Evolutionary conservation across 257 asterid genomes (phyloP).

Genomic region (Eucommia ulmoides): DNA sequence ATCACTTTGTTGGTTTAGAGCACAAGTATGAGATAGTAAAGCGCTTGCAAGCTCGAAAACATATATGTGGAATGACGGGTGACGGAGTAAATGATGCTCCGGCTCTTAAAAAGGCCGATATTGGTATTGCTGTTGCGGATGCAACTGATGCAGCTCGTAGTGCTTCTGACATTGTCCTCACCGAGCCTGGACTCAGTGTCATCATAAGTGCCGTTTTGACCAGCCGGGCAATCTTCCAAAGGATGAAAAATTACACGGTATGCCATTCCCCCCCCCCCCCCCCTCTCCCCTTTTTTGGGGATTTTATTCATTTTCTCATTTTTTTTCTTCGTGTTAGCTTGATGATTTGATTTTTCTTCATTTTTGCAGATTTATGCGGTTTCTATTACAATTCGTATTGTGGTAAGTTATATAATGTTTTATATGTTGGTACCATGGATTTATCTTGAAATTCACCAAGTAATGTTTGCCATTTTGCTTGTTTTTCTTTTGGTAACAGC

Average conservation of each 20-base stretch:
- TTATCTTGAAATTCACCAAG: too few species aligned
- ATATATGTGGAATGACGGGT: slow-evolving; percentile 62
- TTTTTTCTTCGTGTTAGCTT: too few species aligned
- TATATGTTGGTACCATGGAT: too few species aligned
- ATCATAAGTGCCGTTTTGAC: slow-evolving; percentile 59
- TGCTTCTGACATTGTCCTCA: slow-evolving; percentile 50
- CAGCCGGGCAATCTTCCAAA: slow-evolving; percentile 52
- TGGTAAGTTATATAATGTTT: slow-evolving; percentile 21
- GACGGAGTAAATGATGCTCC: slow-evolving; percentile 65
- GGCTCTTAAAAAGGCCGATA: slow-evolving; percentile 52
- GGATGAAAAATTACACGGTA: slow-evolving; percentile 57
- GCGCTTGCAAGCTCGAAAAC: slow-evolving; percentile 50
- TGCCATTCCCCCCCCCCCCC: slow-evolving; percentile 7
- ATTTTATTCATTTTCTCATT: slow-evolving; percentile 1
- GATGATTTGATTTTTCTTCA: slow-evolving; percentile 9
- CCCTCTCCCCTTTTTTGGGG: neutral
- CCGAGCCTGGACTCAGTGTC: slow-evolving; percentile 54
- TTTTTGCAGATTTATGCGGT: slow-evolving; percentile 48
- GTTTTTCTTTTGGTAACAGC: slow-evolving; percentile 17
- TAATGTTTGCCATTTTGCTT: slow-evolving; percentile 2
- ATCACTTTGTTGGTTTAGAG: slow-evolving; percentile 17
- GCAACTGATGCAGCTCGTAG: slow-evolving; percentile 60
- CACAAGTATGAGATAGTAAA: slow-evolving; percentile 54
- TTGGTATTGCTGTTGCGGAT: slow-evolving; percentile 56
- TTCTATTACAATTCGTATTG: slow-evolving; percentile 56